Conservation (phyloP, 1,284 basidiomycete genomes). For the Lignosus rhinocerotis region DNA sequence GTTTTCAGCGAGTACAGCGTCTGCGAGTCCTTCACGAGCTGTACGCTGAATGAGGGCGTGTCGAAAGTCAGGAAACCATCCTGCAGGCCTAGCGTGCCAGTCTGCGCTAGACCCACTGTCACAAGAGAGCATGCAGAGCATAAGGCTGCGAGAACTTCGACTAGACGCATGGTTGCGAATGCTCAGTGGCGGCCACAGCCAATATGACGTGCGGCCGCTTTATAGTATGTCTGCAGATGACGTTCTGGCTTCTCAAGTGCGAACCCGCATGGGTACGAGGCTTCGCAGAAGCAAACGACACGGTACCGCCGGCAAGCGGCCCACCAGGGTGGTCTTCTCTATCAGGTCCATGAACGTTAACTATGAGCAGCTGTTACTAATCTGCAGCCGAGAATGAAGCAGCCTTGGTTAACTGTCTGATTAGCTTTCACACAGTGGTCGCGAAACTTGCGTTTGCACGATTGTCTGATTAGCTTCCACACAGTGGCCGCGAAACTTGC, state of each 20-base stretch:
- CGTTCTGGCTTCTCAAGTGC: not conserved
- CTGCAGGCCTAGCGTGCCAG: constrained; percentile 41
- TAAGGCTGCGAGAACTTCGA: not conserved
- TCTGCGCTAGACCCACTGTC: constrained; percentile 2
- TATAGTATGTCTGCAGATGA: constrained; percentile 2
- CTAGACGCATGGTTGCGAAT: not conserved
- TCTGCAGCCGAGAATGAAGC: no score
- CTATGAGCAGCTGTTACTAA: no score
- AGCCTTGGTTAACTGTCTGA: no score
- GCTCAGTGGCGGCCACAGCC: not conserved
- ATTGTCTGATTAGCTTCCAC: no score
- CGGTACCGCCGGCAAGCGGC: not conserved
- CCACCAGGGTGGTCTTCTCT: not conserved
- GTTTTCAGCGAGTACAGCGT: constrained; percentile 54
- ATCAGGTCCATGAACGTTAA: no score
- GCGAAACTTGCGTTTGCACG: no score
- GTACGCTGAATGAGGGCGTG: constrained; percentile 44
- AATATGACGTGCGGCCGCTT: not conserved
- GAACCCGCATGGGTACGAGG: constrained; percentile 4
- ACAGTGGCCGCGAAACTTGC: no score
- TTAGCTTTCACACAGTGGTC: no score
- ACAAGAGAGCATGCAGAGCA: not conserved
- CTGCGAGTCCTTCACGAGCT: constrained; percentile 59
- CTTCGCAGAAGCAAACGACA: not conserved
- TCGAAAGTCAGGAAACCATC: constrained; percentile 51